phyloP scores from a whole-genome alignment of 2,329 filamentous ascomycete species.

The Beauveria caledonica region DNA sequence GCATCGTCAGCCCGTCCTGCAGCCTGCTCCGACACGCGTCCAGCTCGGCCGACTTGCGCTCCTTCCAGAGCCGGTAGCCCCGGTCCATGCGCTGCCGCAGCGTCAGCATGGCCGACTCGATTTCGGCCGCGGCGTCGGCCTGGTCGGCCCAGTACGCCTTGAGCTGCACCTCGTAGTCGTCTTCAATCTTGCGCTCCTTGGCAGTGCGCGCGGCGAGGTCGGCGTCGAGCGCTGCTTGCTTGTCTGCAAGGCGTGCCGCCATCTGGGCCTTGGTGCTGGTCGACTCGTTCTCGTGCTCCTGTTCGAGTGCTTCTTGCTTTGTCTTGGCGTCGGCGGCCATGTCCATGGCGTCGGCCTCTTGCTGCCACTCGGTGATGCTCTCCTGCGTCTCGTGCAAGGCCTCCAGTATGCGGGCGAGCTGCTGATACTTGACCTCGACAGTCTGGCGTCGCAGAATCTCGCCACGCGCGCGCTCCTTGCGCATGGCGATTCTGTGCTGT shows the following conservation, averaged over 20 bases:
- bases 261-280: conserved; percentile 20
- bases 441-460: conserved; percentile 33
- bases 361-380: conserved; percentile 27
- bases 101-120: conserved; percentile 25
- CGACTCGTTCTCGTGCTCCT: conserved; percentile 26
- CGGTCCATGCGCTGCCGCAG: conserved; percentile 34
- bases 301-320: conserved; percentile 22
- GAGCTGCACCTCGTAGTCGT: conserved; percentile 33
- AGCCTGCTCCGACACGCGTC: conserved; percentile 26
- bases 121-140: conserved; percentile 22
- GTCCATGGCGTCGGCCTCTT: conserved; percentile 26
- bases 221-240: conserved; percentile 26
- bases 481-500: conserved; percentile 29
- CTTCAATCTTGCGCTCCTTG: conserved; percentile 36
- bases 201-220: conserved; percentile 34
- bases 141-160: conserved; percentile 30
- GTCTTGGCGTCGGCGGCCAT: conserved; percentile 18
- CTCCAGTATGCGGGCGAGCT: conserved; percentile 28
- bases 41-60: conserved; percentile 33
- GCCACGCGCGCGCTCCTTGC: conserved; percentile 29
- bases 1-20: conserved; percentile 31
- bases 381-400: conserved; percentile 36
- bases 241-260: conserved; percentile 23
- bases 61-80: conserved; percentile 31
- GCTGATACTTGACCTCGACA: conserved; percentile 30